These are phyloP conservation scores for Pleurotus salmoneostramineus DNA, from an alignment of 768 basidiomycete species.

Conservation along the genomic window DNA sequence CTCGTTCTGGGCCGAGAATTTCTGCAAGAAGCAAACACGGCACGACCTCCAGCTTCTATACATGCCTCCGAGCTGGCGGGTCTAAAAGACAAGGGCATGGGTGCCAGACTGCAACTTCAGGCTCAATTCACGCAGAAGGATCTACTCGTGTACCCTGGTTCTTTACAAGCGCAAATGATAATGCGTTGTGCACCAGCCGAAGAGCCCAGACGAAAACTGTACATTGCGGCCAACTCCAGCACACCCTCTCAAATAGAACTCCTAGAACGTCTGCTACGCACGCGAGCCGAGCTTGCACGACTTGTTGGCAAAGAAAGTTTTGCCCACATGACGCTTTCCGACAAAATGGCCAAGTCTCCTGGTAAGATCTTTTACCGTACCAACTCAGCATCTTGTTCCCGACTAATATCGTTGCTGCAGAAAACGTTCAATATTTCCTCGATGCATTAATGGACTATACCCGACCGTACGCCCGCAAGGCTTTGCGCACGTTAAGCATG, in stretches of 20 bases:
- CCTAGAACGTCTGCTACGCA: constrained; percentile 71
- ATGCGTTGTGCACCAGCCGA: constrained; percentile 85
- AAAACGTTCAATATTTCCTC: constrained; percentile 86
- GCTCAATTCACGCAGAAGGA: constrained; percentile 74
- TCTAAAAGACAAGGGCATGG: constrained; percentile 75
- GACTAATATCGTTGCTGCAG: constrained; percentile 29
- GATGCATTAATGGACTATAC: constrained; percentile 79
- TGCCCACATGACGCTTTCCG: constrained; percentile 81
- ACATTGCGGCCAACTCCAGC: constrained; percentile 78
- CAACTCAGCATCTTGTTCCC: neutral
- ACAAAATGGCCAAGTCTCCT: constrained; percentile 97
- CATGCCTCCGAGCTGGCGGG: constrained; percentile 68
- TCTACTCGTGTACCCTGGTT: constrained; percentile 79
- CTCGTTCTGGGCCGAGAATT: constrained; percentile 86
- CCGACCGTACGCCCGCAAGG: constrained; percentile 68
- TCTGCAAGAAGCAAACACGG: constrained; percentile 58
- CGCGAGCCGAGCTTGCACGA: constrained; percentile 77
- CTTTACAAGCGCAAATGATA: constrained; percentile 90
- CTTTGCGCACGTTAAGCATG: constrained; percentile 60
- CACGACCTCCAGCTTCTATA: constrained; percentile 65
- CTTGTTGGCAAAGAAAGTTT: constrained; percentile 85
- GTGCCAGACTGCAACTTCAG: constrained; percentile 67
- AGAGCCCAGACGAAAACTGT: constrained; percentile 76
- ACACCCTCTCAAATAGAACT: constrained; percentile 69
- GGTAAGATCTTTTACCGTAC: constrained; percentile 47